Conservation (phyloP, 129 eudicot species). For the Flaveria brownii region DNA sequence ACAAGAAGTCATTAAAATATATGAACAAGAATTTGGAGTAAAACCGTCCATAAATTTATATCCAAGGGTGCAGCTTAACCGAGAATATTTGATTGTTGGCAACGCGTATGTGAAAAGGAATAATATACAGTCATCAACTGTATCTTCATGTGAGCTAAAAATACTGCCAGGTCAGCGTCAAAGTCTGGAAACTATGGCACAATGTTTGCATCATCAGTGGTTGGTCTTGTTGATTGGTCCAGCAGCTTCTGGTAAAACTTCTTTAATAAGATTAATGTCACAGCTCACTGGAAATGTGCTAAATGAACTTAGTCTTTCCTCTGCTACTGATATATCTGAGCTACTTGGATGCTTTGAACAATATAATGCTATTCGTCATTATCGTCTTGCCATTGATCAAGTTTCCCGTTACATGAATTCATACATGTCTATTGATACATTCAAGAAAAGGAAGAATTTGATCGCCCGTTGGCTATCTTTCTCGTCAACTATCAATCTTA, state of each 20-base stretch:
- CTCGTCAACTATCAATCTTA: constrained; percentile 45
- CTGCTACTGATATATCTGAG: constrained; percentile 92
- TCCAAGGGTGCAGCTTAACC: constrained; percentile 67
- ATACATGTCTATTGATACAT: constrained; percentile 48
- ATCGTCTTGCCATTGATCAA: constrained; percentile 55
- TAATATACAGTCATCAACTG: constrained; percentile 38
- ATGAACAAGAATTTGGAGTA: constrained; percentile 57
- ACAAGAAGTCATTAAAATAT: constrained; percentile 54
- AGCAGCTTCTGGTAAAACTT: constrained; percentile 88
- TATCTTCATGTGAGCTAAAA: constrained; percentile 51
- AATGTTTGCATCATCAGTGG: constrained; percentile 78
- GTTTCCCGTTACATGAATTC: constrained; percentile 71
- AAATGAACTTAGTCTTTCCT: constrained; percentile 84
- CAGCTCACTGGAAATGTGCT: constrained; percentile 81
- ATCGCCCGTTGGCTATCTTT: constrained; percentile 58
- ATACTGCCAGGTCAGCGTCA: constrained; percentile 68
- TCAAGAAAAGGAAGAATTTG: constrained; percentile 43
- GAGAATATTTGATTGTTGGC: constrained; percentile 56
- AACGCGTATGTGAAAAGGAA: constrained; percentile 53
- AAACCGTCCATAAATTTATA: constrained; percentile 55
- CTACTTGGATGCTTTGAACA: constrained; percentile 97
- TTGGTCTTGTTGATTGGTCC: constrained; percentile 88
- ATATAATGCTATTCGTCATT: constrained; percentile 81
- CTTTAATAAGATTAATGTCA: constrained; percentile 75
- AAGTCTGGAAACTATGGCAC: constrained; percentile 76